Evolutionary conservation across 257 asterid species (phyloP).

Genomic region (Solanum sejunctum): DNA sequence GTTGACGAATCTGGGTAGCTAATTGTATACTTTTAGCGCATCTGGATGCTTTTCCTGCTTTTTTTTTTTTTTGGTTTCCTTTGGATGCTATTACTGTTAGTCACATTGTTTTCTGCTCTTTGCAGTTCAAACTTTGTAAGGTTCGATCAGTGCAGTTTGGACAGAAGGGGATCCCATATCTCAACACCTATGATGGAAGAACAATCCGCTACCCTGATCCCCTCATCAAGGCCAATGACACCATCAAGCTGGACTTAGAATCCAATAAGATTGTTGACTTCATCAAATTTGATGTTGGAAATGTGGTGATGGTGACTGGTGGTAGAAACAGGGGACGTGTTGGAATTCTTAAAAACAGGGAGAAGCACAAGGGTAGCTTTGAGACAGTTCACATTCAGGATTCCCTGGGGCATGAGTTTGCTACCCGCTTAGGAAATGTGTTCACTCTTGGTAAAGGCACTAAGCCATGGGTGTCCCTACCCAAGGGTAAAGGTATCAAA

Average conservation of each 20-base stretch:
- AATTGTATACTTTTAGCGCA: neutral
- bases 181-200: slow-evolving; percentile 23
- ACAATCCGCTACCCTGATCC: slow-evolving; percentile 28
- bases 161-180: slow-evolving; percentile 19
- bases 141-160: slow-evolving; percentile 21
- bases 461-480: slow-evolving; percentile 28
- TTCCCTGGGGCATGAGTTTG: slow-evolving; percentile 20
- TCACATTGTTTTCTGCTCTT: neutral
- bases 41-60: neutral
- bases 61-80: neutral
- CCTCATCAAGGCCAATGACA: slow-evolving; percentile 22
- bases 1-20: neutral
- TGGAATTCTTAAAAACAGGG: slow-evolving; percentile 20
- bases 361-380: slow-evolving; percentile 26
- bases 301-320: slow-evolving; percentile 29
- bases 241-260: slow-evolving; percentile 19
- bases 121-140: slow-evolving; percentile 24
- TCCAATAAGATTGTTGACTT: slow-evolving; percentile 20
- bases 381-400: slow-evolving; percentile 24
- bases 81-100: neutral
- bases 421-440: slow-evolving; percentile 23
- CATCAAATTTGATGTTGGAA: slow-evolving; percentile 26
- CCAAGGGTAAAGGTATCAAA: slow-evolving; percentile 27
- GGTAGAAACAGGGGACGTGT: slow-evolving; percentile 29
- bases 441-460: slow-evolving; percentile 26